A percentile compares a stretch with the other conserved stretches of the same genome.
Evolutionary conservation across 2,329 filamentous ascomycete genomes (phyloP).

Genomic region (Exutisphaerella laricina): DNA sequence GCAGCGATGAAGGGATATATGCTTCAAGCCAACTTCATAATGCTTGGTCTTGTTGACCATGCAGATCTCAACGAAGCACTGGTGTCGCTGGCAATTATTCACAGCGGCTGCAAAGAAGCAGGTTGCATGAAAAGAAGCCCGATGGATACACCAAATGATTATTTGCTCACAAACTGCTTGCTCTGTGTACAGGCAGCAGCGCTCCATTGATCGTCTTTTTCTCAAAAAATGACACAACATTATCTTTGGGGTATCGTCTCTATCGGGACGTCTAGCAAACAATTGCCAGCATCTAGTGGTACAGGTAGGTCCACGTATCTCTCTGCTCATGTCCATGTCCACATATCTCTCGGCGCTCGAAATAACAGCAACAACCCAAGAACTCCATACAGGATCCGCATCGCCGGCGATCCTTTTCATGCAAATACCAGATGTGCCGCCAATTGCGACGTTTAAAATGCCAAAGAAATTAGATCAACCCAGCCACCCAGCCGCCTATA

Average conservation of each 20-base stretch:
- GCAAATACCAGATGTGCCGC: background rate
- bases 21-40: too few relatives aligned
- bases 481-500: background rate
- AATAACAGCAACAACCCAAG: slow-evolving; percentile 3
- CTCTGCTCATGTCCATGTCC: slow-evolving; percentile 4
- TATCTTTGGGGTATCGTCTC: slow-evolving; percentile 6
- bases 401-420: slow-evolving; percentile 7
- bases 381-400: slow-evolving; percentile 3
- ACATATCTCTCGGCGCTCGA: slow-evolving; percentile 2
- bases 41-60: too few relatives aligned
- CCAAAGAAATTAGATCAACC: too few relatives aligned
- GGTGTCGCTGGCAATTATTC: too few relatives aligned
- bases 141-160: too few relatives aligned
- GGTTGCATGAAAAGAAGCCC: too few relatives aligned
- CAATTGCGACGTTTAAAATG: background rate
- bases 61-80: too few relatives aligned
- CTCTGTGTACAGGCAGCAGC: too few relatives aligned
- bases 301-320: slow-evolving; percentile 6
- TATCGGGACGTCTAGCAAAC: slow-evolving; percentile 5
- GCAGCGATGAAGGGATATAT: too few relatives aligned
- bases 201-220: too few relatives aligned
- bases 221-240: background rate
- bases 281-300: slow-evolving; percentile 7
- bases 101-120: too few relatives aligned
- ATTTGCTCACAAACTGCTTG: background rate